Conservation (phyloP, 176 grass and related monocot genomes). For the Urochloa ruziziensis region DNA sequence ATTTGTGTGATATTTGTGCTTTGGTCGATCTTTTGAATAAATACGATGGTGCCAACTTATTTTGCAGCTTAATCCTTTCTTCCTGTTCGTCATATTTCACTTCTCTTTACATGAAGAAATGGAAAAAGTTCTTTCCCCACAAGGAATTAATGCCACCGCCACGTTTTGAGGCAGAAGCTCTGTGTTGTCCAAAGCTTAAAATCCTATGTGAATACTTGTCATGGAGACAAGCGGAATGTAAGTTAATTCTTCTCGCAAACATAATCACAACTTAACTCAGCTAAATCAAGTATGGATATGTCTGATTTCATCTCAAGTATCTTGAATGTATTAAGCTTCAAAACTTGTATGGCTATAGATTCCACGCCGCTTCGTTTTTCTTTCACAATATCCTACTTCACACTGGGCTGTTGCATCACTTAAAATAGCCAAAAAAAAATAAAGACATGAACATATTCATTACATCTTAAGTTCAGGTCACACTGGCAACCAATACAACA, state of each 20-base stretch:
- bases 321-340: conserved; percentile 1
- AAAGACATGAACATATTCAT: background rate
- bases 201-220: conserved; percentile 72
- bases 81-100: conserved; percentile 69
- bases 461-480: conserved; percentile 55
- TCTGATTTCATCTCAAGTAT: background rate
- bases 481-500: conserved; percentile 72
- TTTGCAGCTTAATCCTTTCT: conserved; percentile 70
- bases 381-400: conserved; percentile 9
- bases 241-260: conserved; percentile 19
- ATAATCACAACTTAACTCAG: background rate
- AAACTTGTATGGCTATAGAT: background rate
- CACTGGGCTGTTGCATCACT: background rate
- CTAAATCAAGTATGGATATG: conserved; percentile 22
- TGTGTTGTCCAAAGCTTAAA: conserved; percentile 56
- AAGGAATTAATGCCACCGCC: conserved; percentile 52
- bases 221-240: conserved; percentile 81
- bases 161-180: conserved; percentile 62
- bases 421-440: background rate
- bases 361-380: background rate
- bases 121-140: conserved; percentile 70
- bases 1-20: conserved; percentile 7
- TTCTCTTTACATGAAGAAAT: conserved; percentile 67
- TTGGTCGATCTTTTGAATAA: conserved; percentile 29
- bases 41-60: conserved; percentile 5